phyloP scores from a whole-genome alignment of 2,329 filamentous ascomycete genomes.

The Sporothrix brunneoviolacea region DNA sequence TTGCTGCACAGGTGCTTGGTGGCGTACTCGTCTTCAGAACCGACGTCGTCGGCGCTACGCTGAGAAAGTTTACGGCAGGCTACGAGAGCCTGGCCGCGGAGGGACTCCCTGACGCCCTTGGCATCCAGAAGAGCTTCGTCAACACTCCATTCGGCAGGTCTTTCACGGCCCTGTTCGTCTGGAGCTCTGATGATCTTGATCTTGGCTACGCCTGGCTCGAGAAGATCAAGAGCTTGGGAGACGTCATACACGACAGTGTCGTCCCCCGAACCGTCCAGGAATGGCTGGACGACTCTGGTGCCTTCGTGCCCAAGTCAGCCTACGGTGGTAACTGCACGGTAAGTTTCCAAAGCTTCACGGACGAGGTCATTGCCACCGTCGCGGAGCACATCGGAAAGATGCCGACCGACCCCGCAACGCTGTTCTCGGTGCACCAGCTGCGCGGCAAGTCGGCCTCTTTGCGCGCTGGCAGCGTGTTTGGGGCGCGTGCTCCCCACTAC shows the following conservation, averaged over 20 bases:
- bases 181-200: background rate
- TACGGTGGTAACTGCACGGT: background rate
- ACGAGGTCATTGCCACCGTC: background rate
- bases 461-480: background rate
- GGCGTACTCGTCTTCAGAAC: background rate
- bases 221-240: background rate
- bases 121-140: background rate
- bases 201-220: background rate
- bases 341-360: background rate
- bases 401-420: background rate
- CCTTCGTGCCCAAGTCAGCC: background rate
- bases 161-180: background rate
- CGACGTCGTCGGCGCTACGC: background rate
- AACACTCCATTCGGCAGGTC: background rate
- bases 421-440: background rate
- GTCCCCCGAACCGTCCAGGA: background rate
- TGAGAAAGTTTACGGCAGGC: background rate
- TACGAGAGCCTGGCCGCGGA: background rate
- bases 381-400: background rate
- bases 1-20: background rate
- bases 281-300: background rate
- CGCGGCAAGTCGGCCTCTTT: background rate
- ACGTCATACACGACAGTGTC: background rate
- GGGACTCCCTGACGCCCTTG: background rate
- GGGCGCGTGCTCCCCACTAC: background rate